Conservation (phyloP, 305 asterid genomes). For the Fraxinus nigra region DNA sequence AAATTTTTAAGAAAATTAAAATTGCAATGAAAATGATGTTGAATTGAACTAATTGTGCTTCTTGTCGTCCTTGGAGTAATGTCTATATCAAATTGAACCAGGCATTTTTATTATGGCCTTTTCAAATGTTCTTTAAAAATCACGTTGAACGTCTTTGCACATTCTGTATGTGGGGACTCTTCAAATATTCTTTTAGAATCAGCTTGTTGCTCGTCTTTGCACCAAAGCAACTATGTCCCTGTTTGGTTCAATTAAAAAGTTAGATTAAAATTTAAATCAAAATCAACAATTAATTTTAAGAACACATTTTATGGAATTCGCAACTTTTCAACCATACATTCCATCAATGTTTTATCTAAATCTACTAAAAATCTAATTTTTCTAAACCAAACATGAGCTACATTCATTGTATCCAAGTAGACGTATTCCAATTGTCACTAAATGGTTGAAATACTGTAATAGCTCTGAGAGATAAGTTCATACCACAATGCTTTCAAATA, state of each 20-base stretch:
- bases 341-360: not conserved
- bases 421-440: too few relatives aligned
- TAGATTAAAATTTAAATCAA: too few relatives aligned
- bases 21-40: not conserved
- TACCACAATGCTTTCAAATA: too few relatives aligned
- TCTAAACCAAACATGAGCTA: not conserved
- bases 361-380: too few relatives aligned
- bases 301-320: too few relatives aligned
- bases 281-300: too few relatives aligned
- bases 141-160: not conserved
- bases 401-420: not conserved
- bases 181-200: not conserved
- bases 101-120: not conserved
- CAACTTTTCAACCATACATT: not conserved
- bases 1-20: not conserved
- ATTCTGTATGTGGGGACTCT: not conserved
- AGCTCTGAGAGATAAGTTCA: too few relatives aligned
- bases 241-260: not conserved
- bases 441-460: too few relatives aligned
- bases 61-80: not conserved
- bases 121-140: not conserved
- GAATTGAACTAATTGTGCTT: not conserved
- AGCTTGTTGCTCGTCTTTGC: not conserved
- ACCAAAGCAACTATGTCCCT: not conserved
- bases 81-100: not conserved